Percentiles rank a stretch among this genome's conserved stretches.
phyloP scores from a whole-genome alignment of 805 yeast species.

The Saccharomyces kudriavzevii region DNA sequence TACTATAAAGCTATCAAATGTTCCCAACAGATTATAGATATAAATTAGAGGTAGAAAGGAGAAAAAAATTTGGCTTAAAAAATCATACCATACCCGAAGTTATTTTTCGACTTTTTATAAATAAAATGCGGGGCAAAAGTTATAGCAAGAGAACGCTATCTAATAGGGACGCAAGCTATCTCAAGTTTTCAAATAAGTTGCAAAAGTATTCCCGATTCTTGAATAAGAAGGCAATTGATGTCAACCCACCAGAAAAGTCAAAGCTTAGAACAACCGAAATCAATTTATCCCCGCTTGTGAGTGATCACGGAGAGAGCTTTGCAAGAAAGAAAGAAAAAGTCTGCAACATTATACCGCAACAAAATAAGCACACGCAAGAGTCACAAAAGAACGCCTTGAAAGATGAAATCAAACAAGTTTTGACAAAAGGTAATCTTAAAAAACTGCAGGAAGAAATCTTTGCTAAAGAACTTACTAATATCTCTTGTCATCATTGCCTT shows the following conservation, averaged over 20 bases:
- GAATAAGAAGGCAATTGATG: neutral
- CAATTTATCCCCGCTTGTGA: neutral
- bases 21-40: too few species aligned
- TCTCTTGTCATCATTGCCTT: slow-evolving; percentile 15
- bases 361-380: neutral
- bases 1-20: neutral
- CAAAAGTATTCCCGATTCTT: neutral
- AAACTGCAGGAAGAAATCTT: slow-evolving; percentile 17
- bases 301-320: neutral
- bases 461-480: slow-evolving; percentile 8
- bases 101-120: too few species aligned
- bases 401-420: neutral
- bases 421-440: slow-evolving; percentile 15
- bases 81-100: too few species aligned
- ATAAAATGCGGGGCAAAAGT: neutral
- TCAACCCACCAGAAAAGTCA: neutral
- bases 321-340: neutral
- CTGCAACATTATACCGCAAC: too few species aligned
- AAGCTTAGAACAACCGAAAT: neutral
- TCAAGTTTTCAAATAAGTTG: neutral
- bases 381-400: neutral
- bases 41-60: too few species aligned
- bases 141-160: neutral
- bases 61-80: too few species aligned
- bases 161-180: neutral